A percentile compares a stretch with the other conserved stretches of the same genome.
Conservation (phyloP, 2,329 filamentous ascomycete species). For the Fusarium globosum region DNA sequence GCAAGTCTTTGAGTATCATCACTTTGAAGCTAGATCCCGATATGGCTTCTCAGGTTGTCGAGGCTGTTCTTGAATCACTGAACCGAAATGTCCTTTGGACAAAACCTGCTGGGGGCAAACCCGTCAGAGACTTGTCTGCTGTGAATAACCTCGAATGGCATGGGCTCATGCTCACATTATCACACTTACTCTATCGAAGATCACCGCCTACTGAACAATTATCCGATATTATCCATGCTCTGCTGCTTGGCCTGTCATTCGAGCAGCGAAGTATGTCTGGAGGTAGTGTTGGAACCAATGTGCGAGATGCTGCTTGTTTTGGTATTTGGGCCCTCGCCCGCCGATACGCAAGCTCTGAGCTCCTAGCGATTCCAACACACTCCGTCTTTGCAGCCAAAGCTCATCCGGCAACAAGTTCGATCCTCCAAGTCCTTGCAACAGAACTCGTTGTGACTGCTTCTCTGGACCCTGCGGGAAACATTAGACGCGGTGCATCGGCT, state of each 20-base stretch:
- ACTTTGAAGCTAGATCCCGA: slow-evolving; percentile 81
- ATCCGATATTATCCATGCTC: slow-evolving; percentile 77
- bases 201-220: slow-evolving; percentile 80
- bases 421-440: slow-evolving; percentile 82
- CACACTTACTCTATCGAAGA: slow-evolving; percentile 85
- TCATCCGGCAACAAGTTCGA: slow-evolving; percentile 54
- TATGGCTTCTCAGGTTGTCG: slow-evolving; percentile 88
- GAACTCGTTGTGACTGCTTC: slow-evolving; percentile 85
- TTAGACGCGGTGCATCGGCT: slow-evolving; percentile 90
- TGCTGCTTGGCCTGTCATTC: slow-evolving; percentile 85
- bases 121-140: slow-evolving; percentile 71
- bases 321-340: slow-evolving; percentile 93
- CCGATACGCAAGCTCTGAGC: slow-evolving; percentile 83
- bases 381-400: slow-evolving; percentile 56
- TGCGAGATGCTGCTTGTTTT: slow-evolving; percentile 95
- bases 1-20: slow-evolving; percentile 90
- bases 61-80: slow-evolving; percentile 81
- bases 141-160: slow-evolving; percentile 92
- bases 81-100: slow-evolving; percentile 67
- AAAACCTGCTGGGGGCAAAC: slow-evolving; percentile 53
- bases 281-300: slow-evolving; percentile 86
- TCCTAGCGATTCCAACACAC: slow-evolving; percentile 70
- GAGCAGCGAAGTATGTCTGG: slow-evolving; percentile 89
- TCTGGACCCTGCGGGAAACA: slow-evolving; percentile 91
- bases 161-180: slow-evolving; percentile 86